phyloP scores from a whole-genome alignment of 495 filamentous ascomycete species.

The Penicillium lividum region DNA sequence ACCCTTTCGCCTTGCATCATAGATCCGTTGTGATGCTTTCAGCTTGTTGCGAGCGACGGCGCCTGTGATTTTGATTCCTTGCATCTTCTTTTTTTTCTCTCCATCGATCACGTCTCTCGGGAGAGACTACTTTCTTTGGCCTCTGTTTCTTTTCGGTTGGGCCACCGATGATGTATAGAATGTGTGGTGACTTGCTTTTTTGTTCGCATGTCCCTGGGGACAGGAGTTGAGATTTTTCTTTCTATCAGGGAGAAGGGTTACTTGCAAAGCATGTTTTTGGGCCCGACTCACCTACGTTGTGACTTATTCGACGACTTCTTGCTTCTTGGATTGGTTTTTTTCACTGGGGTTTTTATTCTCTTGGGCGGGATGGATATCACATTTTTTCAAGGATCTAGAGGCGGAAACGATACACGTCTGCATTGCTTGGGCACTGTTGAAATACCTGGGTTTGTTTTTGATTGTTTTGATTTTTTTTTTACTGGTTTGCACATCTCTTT shows the following conservation, averaged over 20 bases:
- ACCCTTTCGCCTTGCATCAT: conserved; percentile 38
- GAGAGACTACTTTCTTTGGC: conserved; percentile 37
- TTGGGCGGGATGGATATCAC: conserved; percentile 44
- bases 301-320: conserved; percentile 35
- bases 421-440: conserved; percentile 51
- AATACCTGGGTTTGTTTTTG: conserved; percentile 36
- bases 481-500: conserved; percentile 22
- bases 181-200: conserved; percentile 40
- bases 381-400: conserved; percentile 51
- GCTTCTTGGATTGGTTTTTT: conserved; percentile 30
- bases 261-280: conserved; percentile 29
- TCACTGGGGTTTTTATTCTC: conserved; percentile 34
- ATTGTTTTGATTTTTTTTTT: conserved; percentile 26
- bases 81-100: conserved; percentile 32
- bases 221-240: conserved; percentile 42
- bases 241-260: conserved; percentile 24
- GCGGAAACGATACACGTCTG: conserved; percentile 58
- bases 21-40: conserved; percentile 44
- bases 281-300: conserved; percentile 31
- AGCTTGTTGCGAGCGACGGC: conserved; percentile 51
- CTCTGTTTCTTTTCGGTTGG: conserved; percentile 29
- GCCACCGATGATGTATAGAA: conserved; percentile 51
- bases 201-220: conserved; percentile 35
- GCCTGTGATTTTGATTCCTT: conserved; percentile 46
- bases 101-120: conserved; percentile 46